These are phyloP conservation scores for Triangularia verruculosa DNA, from an alignment of 2,329 filamentous ascomycete species.

Conservation along the genomic window DNA sequence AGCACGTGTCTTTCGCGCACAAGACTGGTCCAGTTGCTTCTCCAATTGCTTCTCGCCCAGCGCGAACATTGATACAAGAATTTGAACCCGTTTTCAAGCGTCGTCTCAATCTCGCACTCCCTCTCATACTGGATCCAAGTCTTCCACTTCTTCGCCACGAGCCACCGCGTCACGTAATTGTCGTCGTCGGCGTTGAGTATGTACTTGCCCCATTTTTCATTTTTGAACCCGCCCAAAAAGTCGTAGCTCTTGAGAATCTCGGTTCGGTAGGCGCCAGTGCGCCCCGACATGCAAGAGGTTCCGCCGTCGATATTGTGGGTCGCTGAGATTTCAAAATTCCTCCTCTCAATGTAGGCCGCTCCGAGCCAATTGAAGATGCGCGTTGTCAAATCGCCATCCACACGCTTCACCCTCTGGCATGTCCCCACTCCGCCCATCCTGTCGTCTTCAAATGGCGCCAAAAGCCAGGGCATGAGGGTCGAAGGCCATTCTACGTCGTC, in stretches of 20 bases:
- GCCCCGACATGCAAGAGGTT: constrained; percentile 93
- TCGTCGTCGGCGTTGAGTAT: constrained; percentile 96
- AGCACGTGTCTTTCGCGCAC: constrained; percentile 80
- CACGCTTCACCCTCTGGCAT: constrained; percentile 78
- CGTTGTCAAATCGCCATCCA: constrained; percentile 57
- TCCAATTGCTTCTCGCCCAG: constrained; percentile 97
- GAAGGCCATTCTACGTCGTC: constrained; percentile 92
- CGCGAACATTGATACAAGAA: constrained; percentile 91
- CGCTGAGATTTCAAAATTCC: constrained; percentile 95
- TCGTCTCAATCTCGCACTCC: constrained; percentile 89
- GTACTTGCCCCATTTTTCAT: constrained; percentile 84
- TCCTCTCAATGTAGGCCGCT: constrained; percentile 84
- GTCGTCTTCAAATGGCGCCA: constrained; percentile 85
- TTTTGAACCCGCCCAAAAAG: constrained; percentile 86
- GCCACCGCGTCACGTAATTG: constrained; percentile 96
- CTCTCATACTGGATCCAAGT: constrained; percentile 93
- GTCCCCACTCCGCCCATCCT: constrained; percentile 88
- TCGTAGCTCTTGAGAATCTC: constrained; percentile 81
- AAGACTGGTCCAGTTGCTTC: constrained; percentile 91
- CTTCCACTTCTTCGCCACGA: constrained; percentile 88
- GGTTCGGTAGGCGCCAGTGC: constrained; percentile 87
- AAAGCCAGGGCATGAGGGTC: constrained; percentile 83
- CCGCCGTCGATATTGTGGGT: constrained; percentile 94
- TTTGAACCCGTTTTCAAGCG: constrained; percentile 81
- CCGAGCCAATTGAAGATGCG: constrained; percentile 85